Percentiles rank a stretch among this genome's conserved stretches.
phyloP scores from a whole-genome alignment of 2,329 filamentous ascomycete genomes.

The Colletotrichum noveboracense region DNA sequence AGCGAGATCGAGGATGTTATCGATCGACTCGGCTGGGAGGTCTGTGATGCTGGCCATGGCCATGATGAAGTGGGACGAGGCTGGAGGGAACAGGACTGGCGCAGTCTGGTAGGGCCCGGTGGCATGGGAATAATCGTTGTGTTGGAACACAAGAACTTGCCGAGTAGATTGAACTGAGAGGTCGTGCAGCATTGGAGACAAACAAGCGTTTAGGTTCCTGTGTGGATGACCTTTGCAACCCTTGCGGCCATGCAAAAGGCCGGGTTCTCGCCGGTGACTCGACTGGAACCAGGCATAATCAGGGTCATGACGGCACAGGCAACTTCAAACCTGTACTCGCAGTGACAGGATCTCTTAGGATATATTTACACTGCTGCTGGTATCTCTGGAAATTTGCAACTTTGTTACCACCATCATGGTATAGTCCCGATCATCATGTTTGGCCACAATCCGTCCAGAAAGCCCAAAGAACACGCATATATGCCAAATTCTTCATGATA shows the following conservation, averaged over 20 bases:
- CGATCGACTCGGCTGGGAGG: not conserved
- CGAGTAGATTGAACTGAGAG: not conserved
- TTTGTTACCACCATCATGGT: not conserved
- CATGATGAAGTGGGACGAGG: not conserved
- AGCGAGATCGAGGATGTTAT: not conserved
- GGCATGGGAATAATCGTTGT: not conserved
- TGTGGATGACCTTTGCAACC: not conserved
- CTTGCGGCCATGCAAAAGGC: not conserved
- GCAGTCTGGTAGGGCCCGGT: fast-evolving
- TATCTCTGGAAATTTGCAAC: not conserved
- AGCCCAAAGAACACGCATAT: not conserved
- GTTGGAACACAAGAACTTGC: not conserved
- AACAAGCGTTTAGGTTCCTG: not conserved
- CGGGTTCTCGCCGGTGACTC: not conserved
- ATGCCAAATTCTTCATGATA: not conserved
- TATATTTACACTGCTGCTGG: not conserved
- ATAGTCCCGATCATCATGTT: not conserved
- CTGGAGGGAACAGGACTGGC: not conserved
- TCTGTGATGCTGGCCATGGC: not conserved
- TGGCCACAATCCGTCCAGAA: not conserved
- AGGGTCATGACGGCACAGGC: not conserved
- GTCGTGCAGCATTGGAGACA: not conserved
- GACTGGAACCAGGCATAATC: not conserved
- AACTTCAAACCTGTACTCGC: not conserved
- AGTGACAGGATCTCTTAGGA: not conserved